Evolutionary conservation across 1,139 yeast genomes (phyloP).

Genomic region (Lodderomyces metapsilosis): DNA sequence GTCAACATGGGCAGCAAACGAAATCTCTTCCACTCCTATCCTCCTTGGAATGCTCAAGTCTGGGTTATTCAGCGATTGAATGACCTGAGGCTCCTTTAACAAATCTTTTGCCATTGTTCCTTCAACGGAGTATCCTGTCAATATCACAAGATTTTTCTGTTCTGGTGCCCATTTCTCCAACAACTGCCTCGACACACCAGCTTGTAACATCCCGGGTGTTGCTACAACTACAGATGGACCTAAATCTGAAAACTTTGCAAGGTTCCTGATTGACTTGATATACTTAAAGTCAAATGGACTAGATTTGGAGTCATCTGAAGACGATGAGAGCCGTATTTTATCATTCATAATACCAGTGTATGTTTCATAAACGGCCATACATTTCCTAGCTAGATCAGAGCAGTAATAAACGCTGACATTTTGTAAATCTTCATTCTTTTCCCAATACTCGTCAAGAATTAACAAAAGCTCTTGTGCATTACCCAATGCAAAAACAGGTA

Average conservation of each 20-base stretch:
- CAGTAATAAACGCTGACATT: constrained; percentile 85
- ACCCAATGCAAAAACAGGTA: constrained; percentile 96
- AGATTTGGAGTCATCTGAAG: constrained; percentile 30
- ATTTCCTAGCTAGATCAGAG: constrained; percentile 87
- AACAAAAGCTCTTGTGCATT: constrained; percentile 91
- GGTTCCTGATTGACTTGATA: constrained; percentile 73
- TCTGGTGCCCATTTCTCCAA: constrained; percentile 98
- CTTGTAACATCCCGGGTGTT: constrained; percentile 97
- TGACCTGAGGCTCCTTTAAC: constrained; percentile 83
- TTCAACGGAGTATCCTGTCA: constrained; percentile 97
- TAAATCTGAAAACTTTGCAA: constrained; percentile 85
- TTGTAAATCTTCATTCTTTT: constrained; percentile 76
- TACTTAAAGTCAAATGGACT: constrained; percentile 92
- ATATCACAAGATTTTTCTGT: constrained; percentile 77
- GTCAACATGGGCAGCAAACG: constrained; percentile 99
- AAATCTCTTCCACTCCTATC: constrained; percentile 86
- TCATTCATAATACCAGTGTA: constrained; percentile 98
- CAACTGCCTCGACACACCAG: constrained; percentile 88
- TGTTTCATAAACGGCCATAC: constrained; percentile 97
- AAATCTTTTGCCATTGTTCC: constrained; percentile 96
- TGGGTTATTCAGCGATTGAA: constrained; percentile 76
- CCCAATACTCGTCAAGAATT: constrained; percentile 94
- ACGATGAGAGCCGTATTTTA: constrained; percentile 68
- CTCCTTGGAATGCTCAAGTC: constrained; percentile 86
- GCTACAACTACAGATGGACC: constrained; percentile 97